Evolutionary conservation across 2,329 filamentous ascomycete species (phyloP).

Genomic region (Daldinia eschscholtzii): DNA sequence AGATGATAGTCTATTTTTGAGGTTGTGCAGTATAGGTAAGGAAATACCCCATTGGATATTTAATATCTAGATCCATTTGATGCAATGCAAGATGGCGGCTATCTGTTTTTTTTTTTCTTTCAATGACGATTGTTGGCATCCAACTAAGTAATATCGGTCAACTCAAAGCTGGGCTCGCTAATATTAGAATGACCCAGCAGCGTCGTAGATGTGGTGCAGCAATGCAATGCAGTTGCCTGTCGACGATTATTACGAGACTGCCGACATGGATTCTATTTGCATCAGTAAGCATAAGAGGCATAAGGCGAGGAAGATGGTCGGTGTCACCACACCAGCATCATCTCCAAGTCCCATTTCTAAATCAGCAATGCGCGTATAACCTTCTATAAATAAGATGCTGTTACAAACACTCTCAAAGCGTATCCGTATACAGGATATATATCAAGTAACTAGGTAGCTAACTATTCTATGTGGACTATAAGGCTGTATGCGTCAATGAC

Average conservation of each 20-base stretch:
- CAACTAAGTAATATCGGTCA: conserved; percentile 18
- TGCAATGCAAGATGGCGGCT: conserved; percentile 33
- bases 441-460: not conserved
- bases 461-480: not conserved
- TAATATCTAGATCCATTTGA: conserved; percentile 25
- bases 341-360: not conserved
- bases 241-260: conserved; percentile 10
- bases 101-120: conserved; percentile 10
- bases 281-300: conserved; percentile 3
- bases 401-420: not conserved
- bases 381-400: not conserved
- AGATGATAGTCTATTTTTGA: not conserved
- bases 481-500: not conserved
- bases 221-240: conserved; percentile 5
- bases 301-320: conserved; percentile 3
- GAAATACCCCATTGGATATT: conserved; percentile 28
- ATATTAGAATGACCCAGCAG: conserved; percentile 26
- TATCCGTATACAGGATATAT: not conserved
- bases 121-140: conserved; percentile 22
- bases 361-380: not conserved
- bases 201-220: conserved; percentile 15
- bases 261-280: not conserved
- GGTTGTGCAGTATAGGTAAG: not conserved
- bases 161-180: conserved; percentile 12
- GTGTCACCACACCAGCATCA: not conserved